Conservation (phyloP, 2,329 filamentous ascomycete species). For the Mycosphaerella sp. region DNA sequence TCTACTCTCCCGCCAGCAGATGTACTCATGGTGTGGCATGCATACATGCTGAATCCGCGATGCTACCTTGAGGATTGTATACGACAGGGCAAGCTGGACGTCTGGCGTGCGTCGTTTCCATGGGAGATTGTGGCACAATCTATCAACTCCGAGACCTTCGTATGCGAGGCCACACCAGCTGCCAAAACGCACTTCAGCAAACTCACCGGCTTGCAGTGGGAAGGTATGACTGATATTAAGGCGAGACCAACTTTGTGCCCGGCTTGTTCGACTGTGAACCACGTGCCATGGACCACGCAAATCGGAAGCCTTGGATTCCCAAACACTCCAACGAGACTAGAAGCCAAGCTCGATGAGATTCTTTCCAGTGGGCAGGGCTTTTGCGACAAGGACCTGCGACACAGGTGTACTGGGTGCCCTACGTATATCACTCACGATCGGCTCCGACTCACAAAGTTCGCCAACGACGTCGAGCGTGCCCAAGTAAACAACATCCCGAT, state of each 20-base stretch:
- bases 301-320: constrained; percentile 28
- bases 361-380: constrained; percentile 49
- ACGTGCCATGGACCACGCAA: constrained; percentile 54
- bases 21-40: constrained; percentile 73
- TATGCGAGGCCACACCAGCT: constrained; percentile 43
- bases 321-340: constrained; percentile 12
- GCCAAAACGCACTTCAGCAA: constrained; percentile 45
- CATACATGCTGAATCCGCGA: constrained; percentile 70
- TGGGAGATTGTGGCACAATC: constrained; percentile 54
- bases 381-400: constrained; percentile 51
- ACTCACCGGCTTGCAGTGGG: constrained; percentile 51
- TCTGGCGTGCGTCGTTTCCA: constrained; percentile 60
- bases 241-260: constrained; percentile 52
- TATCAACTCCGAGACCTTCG: constrained; percentile 54
- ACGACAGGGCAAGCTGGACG: constrained; percentile 48
- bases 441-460: constrained; percentile 58
- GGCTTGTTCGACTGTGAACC: constrained; percentile 38
- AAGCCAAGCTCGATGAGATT: constrained; percentile 32
- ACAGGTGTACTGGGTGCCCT: constrained; percentile 48
- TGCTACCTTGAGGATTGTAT: constrained; percentile 69
- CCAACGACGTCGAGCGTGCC: constrained; percentile 49
- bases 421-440: constrained; percentile 50
- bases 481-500: constrained; percentile 49
- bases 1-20: constrained; percentile 43
- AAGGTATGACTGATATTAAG: constrained; percentile 49